Conservation (phyloP, 2,329 filamentous ascomycete species). For the Arthrocladium fulminans region DNA sequence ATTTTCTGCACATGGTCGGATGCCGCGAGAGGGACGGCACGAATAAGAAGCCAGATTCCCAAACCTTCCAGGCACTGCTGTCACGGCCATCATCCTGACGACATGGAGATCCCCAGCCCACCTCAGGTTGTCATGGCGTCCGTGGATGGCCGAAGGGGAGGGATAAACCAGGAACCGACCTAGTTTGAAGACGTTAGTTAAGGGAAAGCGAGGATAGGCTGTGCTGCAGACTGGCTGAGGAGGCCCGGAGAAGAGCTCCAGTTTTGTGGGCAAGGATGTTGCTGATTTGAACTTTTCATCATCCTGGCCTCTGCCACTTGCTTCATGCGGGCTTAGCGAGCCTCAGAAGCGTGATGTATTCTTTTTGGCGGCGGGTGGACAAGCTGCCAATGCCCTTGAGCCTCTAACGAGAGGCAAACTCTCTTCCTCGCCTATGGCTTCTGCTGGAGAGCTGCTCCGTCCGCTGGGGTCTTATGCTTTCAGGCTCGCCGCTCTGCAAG, state of each 20-base stretch:
- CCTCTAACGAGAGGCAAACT: constrained; percentile 1
- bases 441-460: neutral
- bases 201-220: neutral
- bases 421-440: neutral
- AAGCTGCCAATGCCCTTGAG: constrained; percentile 1
- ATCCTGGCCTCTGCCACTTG: neutral
- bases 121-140: neutral
- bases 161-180: neutral
- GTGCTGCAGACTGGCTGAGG: neutral
- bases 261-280: neutral
- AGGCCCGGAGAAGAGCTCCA: neutral
- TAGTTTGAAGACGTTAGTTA: neutral
- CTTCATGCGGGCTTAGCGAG: neutral
- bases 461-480: neutral
- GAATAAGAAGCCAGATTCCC: neutral
- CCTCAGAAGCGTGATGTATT: constrained; percentile 6
- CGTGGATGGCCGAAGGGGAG: neutral
- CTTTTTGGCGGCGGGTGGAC: neutral
- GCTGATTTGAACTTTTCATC: constrained; percentile 1
- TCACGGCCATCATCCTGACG: neutral
- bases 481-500: neutral
- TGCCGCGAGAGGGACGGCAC: neutral
- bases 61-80: neutral
- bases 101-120: neutral
- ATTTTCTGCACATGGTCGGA: neutral